Evolutionary conservation across 106 monocot genomes (phyloP), one percentile per base, ranked within the genome.

Genomic region (Allium cepa): DNA sequence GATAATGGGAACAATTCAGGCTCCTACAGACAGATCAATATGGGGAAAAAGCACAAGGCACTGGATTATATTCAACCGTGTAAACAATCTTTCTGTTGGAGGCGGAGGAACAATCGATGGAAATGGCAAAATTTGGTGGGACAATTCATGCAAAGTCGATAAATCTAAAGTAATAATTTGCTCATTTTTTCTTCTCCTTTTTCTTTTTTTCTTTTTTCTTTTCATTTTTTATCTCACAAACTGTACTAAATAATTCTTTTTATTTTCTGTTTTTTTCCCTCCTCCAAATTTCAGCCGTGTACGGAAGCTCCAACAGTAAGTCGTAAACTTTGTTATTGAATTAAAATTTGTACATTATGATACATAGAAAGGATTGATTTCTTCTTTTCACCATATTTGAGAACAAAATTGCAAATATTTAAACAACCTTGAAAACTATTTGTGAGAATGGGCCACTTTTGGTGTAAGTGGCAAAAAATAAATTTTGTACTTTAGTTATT

Each of bases 281-380:
- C 48, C 17, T 49, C 46, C 62, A 47, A 50, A 15, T 71, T 77
- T 59, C 89, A 93, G 93, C 86, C 86, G 11, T 93, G 93, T 76
- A 68, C 17, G 17, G 72, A 60, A 69, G 93, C 93, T 64, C 89
- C 89, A 18, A 89, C 93, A 65, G 93, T 93, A 80, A 11, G 82
- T 57, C 16, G 11, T 12, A 10, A 12, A 28, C 22, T 8, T 7
- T 63, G 2, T 51, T 16, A 4, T 27, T 17, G 8, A 45, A 9
- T 36, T 57, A 7, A 7, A 1, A 1, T 26, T 28, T 22, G 61
- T 15, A 10, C 46, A 36, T 36, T 9, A n/a, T 28, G 45, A 11
- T 61, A 28, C 11, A 11, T 12, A 61, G 10, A 4, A 61, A 61
- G n/a, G 12, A 28, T 61, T 28, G 8, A 11, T 64, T 64, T 47